These are phyloP conservation scores for Erodium moschatum DNA, from an alignment of 441 rosid species.

Conservation along the genomic window DNA sequence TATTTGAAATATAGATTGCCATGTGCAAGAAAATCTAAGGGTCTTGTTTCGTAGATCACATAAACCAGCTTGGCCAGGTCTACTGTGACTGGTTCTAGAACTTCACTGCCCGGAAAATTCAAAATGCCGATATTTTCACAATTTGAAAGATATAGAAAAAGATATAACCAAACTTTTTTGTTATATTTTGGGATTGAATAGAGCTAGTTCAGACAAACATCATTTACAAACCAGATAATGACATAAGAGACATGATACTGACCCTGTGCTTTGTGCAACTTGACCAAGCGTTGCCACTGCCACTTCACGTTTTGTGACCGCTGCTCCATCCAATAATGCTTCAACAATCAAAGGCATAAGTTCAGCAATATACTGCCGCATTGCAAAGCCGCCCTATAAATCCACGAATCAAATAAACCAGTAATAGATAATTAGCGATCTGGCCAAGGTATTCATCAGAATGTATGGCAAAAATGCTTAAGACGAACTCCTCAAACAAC, in stretches of 20 bases:
- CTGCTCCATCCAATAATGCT: slow-evolving; percentile 97
- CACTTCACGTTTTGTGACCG: slow-evolving; percentile 91
- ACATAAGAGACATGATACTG: slow-evolving; percentile 26
- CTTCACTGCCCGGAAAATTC: background rate
- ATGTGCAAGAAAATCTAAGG: slow-evolving; percentile 7
- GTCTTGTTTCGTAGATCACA: background rate
- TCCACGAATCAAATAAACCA: slow-evolving; percentile 22
- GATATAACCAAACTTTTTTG: background rate
- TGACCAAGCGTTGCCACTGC: slow-evolving; percentile 99
- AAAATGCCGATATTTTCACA: background rate
- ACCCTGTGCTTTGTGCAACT: slow-evolving; percentile 99
- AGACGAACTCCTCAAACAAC: background rate
- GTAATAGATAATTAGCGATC: background rate
- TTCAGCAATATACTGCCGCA: slow-evolving; percentile 85
- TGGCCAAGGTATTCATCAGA: slow-evolving; percentile 4
- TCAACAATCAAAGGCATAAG: slow-evolving; percentile 99
- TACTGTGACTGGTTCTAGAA: background rate
- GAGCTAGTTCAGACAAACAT: background rate
- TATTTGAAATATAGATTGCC: background rate
- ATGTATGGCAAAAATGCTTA: background rate
- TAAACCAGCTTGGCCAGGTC: slow-evolving; percentile 1
- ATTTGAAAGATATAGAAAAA: background rate
- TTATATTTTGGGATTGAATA: background rate
- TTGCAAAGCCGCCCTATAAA: slow-evolving; percentile 91
- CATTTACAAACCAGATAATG: slow-evolving; percentile 1